phyloP scores from a whole-genome alignment of 2,329 filamentous ascomycete species.

The Colletotrichum sublineola region DNA sequence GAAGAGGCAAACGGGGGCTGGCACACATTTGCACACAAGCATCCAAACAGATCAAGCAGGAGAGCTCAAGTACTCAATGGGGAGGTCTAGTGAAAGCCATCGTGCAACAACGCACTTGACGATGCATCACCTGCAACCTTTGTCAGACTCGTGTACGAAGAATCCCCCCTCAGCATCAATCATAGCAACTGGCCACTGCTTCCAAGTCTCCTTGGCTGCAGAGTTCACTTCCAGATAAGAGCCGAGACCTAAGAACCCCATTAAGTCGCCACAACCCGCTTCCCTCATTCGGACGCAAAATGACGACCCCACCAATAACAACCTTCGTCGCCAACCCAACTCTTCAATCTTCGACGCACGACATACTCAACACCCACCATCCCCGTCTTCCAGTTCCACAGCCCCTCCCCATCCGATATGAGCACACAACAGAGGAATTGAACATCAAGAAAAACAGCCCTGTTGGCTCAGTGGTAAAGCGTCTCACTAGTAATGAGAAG shows the following conservation, averaged over 20 bases:
- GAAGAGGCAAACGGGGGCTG: neutral
- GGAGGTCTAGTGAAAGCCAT: neutral
- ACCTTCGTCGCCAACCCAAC: conserved; percentile 17
- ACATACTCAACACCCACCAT: neutral
- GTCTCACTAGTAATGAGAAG: conserved; percentile 30
- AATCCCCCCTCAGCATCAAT: neutral
- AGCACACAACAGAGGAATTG: accelerated
- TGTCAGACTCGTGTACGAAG: neutral
- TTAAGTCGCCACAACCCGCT: neutral
- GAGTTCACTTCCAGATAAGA: neutral
- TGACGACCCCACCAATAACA: too few relatives aligned
- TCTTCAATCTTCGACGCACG: neutral
- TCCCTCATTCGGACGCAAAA: neutral
- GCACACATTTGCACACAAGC: neutral
- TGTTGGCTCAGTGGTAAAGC: conserved; percentile 8
- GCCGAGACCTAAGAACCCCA: too few relatives aligned
- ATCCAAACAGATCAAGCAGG: neutral
- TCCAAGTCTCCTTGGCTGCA: neutral
- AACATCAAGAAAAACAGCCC: neutral
- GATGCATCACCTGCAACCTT: neutral
- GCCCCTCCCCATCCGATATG: neutral
- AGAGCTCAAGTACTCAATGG: neutral
- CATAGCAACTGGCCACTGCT: neutral
- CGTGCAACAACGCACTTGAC: neutral
- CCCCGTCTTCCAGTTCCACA: neutral